Conservation (phyloP, 768 basidiomycete genomes). For the Lactarius pseudohatsudake region DNA sequence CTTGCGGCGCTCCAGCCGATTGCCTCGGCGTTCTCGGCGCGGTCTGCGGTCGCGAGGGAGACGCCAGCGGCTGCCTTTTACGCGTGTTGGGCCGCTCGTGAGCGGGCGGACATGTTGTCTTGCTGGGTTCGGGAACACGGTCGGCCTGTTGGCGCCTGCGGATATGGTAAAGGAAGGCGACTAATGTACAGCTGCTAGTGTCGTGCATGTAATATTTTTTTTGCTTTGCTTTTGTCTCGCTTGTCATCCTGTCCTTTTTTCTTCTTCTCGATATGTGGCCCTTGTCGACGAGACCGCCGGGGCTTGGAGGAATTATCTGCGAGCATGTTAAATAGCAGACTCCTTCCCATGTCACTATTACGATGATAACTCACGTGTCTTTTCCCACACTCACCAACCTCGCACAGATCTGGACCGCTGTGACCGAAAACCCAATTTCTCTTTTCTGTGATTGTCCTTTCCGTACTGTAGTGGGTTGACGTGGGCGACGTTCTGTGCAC, state of each 20-base stretch:
- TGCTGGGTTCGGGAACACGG: constrained; percentile 30
- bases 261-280: neutral
- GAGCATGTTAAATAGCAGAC: neutral
- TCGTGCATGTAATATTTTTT: neutral
- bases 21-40: neutral
- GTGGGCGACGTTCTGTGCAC: too few species aligned
- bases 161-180: constrained; percentile 2
- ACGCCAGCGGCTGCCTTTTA: constrained; percentile 28
- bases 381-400: too few species aligned
- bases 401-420: too few species aligned
- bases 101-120: constrained; percentile 24
- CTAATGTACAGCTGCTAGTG: neutral
- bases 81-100: constrained; percentile 28
- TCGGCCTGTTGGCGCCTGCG: constrained; percentile 22
- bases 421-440: too few species aligned
- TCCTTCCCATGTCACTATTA: too few species aligned
- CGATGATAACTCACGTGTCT: too few species aligned
- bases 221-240: neutral
- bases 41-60: constrained; percentile 13
- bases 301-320: neutral
- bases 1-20: constrained; percentile 46
- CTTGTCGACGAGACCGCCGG: neutral
- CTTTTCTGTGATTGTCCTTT: too few species aligned
- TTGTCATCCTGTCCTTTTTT: neutral
- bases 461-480: too few species aligned